Percentiles rank a stretch among this genome's conserved stretches.
Conservation (phyloP, 192 early-diverging fungal species). For the Backusella tuberculispora region DNA sequence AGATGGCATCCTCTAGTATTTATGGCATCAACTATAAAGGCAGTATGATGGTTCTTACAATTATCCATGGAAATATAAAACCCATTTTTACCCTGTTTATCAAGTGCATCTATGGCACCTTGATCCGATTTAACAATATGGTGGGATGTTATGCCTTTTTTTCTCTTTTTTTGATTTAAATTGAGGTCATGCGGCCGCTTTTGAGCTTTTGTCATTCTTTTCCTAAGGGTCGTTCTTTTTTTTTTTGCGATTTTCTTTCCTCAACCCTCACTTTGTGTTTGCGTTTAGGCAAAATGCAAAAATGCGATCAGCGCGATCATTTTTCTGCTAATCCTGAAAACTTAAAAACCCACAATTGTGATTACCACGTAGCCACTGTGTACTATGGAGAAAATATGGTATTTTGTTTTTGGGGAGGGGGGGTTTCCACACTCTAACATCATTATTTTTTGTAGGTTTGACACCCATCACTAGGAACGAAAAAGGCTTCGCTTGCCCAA, state of each 20-base stretch:
- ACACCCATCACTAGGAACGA: background rate
- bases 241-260: background rate
- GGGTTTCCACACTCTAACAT: background rate
- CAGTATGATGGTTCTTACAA: too few relatives aligned
- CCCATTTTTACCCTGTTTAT: too few relatives aligned
- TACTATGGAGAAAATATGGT: background rate
- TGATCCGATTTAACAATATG: too few relatives aligned
- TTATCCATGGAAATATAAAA: too few relatives aligned
- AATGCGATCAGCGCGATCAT: background rate
- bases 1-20: too few relatives aligned
- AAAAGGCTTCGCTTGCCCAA: slow-evolving; percentile 2
- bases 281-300: background rate
- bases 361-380: background rate
- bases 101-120: too few relatives aligned
- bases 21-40: too few relatives aligned
- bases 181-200: too few relatives aligned
- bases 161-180: too few relatives aligned
- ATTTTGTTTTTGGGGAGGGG: background rate
- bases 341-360: background rate
- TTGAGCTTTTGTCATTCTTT: too few relatives aligned
- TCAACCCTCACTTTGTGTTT: background rate
- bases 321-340: background rate
- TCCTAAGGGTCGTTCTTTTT: too few relatives aligned
- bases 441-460: slow-evolving; percentile 12
- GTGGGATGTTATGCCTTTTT: too few relatives aligned